Percentiles rank a stretch among this genome's conserved stretches.
Conservation (phyloP, 176 grass and related monocot species). For the maize (Zea mays) region Zm-B73-REFERENCE-NAM-5.0 NC_050096.1:272769001-272769500, state of each 20-base stretch:
- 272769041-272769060: no score
- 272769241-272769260: conserved; percentile 11
- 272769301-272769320: conserved; percentile 65
- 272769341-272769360: conserved; percentile 54
- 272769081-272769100: no score
- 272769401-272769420: conserved; percentile 69
- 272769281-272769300: not conserved
- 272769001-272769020: no score
- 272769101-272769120: no score
- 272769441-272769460: conserved; percentile 69
- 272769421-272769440: conserved; percentile 85
- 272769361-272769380: conserved; percentile 54
- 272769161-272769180: not conserved
- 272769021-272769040: no score
- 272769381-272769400: conserved; percentile 70
- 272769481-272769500: conserved; percentile 9
- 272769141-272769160: not conserved
- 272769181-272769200: conserved; percentile 3
- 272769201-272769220: not conserved
- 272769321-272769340: conserved; percentile 68
- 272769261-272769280: conserved; percentile 7
- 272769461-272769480: not conserved
- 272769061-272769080: no score
- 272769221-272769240: not conserved
- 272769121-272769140: not conserved